These are phyloP conservation scores for Pseudopithomyces maydicus DNA, from an alignment of 2,329 filamentous ascomycete genomes.

Conservation along the genomic window DNA sequence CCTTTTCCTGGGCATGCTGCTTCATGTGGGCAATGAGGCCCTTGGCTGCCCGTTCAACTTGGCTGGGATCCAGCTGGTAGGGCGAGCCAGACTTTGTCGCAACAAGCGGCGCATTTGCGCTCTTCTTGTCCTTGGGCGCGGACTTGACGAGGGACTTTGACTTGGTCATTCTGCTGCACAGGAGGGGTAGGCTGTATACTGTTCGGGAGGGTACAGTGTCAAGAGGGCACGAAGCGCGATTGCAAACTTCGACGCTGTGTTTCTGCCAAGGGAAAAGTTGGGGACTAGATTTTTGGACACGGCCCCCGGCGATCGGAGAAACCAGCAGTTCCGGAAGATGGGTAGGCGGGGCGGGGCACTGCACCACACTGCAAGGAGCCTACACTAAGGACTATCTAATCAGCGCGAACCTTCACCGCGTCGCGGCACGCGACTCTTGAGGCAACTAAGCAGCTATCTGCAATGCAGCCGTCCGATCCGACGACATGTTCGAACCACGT, in stretches of 20 bases:
- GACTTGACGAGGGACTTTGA: slow-evolving; percentile 31
- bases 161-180: slow-evolving; percentile 32
- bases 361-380: neutral
- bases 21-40: slow-evolving; percentile 65
- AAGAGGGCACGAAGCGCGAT: neutral
- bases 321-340: neutral
- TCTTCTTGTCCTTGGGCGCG: slow-evolving; percentile 24
- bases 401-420: neutral
- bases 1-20: slow-evolving; percentile 53
- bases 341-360: neutral
- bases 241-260: neutral
- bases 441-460: slow-evolving; percentile 6
- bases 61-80: slow-evolving; percentile 51
- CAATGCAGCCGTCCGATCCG: slow-evolving; percentile 15
- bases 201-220: neutral
- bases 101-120: slow-evolving; percentile 40
- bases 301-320: neutral
- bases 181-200: too few species aligned
- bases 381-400: neutral
- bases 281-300: neutral
- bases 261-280: neutral
- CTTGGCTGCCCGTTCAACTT: slow-evolving; percentile 64
- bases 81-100: slow-evolving; percentile 43
- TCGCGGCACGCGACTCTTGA: neutral
- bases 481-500: slow-evolving; percentile 10